Conservation (phyloP, 805 yeast species). For the Maudiozyma bulderi region DNA sequence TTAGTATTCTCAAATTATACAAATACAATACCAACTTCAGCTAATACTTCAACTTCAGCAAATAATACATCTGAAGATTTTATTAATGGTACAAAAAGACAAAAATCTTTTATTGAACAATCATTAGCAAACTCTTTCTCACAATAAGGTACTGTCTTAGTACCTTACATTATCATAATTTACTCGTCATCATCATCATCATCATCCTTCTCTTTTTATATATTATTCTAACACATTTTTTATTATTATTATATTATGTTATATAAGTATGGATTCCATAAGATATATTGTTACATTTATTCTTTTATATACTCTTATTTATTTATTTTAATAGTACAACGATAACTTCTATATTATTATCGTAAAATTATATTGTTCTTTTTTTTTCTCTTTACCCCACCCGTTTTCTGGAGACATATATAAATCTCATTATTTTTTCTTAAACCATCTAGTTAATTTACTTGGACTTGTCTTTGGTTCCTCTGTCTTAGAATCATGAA, state of each 20-base stretch:
- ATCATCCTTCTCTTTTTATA: not conserved
- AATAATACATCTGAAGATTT: not conserved
- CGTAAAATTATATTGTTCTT: not conserved
- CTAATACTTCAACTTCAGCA: not conserved
- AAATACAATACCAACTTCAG: not conserved
- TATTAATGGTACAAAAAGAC: slow-evolving; percentile 5
- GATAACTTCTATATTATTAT: not conserved
- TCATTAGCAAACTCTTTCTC: slow-evolving; percentile 16
- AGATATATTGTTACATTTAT: not conserved
- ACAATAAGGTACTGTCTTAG: not conserved
- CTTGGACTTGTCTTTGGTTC: not conserved
- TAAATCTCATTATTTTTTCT: not conserved
- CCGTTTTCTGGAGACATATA: not conserved
- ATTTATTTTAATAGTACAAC: not conserved
- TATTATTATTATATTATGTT: not conserved
- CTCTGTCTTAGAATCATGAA: not conserved
- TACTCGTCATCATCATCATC: not conserved
- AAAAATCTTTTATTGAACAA: slow-evolving; percentile 17
- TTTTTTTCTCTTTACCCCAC: not conserved
- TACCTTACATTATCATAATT: not conserved
- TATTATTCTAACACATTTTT: not conserved
- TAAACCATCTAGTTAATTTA: slow-evolving; percentile 5
- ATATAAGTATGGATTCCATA: no score
- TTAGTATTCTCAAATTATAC: not conserved
- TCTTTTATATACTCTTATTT: not conserved